These are phyloP conservation scores for Nepenthes gracilis DNA, from an alignment of 148 eudicot genomes.

Conservation along the genomic window DNA sequence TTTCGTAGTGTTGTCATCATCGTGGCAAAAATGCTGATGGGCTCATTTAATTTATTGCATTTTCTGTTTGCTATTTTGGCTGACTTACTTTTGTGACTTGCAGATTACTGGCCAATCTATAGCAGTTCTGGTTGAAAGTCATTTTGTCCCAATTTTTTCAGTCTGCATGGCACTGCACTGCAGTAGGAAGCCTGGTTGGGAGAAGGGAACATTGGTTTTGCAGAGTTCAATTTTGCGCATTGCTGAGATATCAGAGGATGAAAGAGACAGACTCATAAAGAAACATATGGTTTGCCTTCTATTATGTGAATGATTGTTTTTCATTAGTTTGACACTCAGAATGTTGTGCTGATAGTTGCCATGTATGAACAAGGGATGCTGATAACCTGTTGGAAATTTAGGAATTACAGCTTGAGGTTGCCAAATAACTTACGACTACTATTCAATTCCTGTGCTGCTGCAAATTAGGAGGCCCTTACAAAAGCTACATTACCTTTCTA, in stretches of 20 bases:
- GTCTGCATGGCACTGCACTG: conserved; percentile 85
- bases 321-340: background rate
- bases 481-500: too few species aligned
- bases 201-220: conserved; percentile 53
- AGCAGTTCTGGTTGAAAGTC: conserved; percentile 45
- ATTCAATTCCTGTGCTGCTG: too few species aligned
- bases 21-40: too few species aligned
- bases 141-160: conserved; percentile 81
- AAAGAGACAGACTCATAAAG: conserved; percentile 84
- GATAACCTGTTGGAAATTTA: too few species aligned
- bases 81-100: conserved; percentile 3
- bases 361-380: background rate
- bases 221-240: conserved; percentile 55
- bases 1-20: too few species aligned
- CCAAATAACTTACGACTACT: too few species aligned
- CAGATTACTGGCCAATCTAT: conserved; percentile 61
- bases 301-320: background rate
- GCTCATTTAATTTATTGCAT: background rate
- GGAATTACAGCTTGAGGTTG: too few species aligned
- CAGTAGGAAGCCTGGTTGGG: conserved; percentile 60
- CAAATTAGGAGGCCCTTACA: too few species aligned
- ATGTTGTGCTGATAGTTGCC: background rate
- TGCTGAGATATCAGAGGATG: conserved; percentile 68
- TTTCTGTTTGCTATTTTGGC: background rate
- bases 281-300: conserved; percentile 60